Evolutionary conservation across 768 basidiomycete genomes (phyloP), one percentile per base, ranked within the genome.

Genomic region (Lactarius hatsudake): DNA sequence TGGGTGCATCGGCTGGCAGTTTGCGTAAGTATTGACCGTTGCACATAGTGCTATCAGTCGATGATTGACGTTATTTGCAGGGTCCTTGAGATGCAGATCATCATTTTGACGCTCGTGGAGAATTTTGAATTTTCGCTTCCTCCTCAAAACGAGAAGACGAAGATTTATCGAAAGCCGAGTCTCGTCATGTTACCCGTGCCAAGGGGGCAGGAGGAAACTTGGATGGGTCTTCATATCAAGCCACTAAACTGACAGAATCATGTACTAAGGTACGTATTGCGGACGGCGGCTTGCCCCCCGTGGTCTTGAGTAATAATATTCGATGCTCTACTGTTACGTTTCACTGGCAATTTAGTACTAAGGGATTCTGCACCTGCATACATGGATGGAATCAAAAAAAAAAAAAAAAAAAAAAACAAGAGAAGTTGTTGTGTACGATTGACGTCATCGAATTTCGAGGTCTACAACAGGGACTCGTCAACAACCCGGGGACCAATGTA

Each of bases 81-180:
- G 0, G 59, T 65, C 23, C 48, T 65, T 58, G 64, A 65, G 38
- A 51, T 62, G 53, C 53, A 66, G 26, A 53, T 43, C n/a, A 62
- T 66, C 38, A 20, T 42, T 9, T 26, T 42, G 5, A 23, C 23
- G 30, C 65, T 62, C 17, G 13, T 53, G 0, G 51, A 53, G 6
- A 53, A 53, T 7, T 53, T 53, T 7, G 51, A 53, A 26, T 26
- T 53, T 26, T 53, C 23, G 0, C 51, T 53, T 53, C 51, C 51
- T 4, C 51, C 26, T 26, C 51, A 53, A 55, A 30, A 15, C 23
- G 55, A 66, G 36, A 62, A 56, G 30, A 45, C 42, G 5, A 28
- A 26, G 51, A 45, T 62, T 5, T n/a, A 53, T 32, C 61, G 65
- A 23, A 66, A 48, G 60, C 54, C 54, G 13, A 34, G 51, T 18